Percentiles rank a stretch among this genome's conserved stretches.
phyloP scores from a whole-genome alignment of 345 rosid species.

The Camelina neglecta region DNA sequence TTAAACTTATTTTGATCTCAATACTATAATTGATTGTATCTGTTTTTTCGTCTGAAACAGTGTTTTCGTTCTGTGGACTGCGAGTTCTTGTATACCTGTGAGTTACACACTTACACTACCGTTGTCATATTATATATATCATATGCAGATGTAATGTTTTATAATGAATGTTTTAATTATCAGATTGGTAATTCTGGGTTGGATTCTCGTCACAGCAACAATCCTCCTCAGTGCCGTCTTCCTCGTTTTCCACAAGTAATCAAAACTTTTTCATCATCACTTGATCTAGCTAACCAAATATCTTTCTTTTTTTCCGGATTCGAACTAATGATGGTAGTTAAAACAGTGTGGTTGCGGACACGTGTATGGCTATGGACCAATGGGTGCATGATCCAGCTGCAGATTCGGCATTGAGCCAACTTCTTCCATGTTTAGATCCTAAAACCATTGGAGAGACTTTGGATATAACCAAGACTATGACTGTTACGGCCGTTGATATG shows the following conservation, averaged over 20 bases:
- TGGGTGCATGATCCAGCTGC: slow-evolving; percentile 82
- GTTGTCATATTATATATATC: background rate
- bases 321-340: background rate
- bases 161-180: background rate
- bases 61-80: slow-evolving; percentile 54
- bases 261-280: slow-evolving; percentile 16
- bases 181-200: slow-evolving; percentile 58
- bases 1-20: background rate
- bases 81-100: slow-evolving; percentile 54
- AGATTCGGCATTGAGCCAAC: slow-evolving; percentile 61
- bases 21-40: background rate
- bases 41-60: slow-evolving; percentile 38
- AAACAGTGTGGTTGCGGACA: slow-evolving; percentile 63
- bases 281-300: background rate
- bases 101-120: slow-evolving; percentile 37
- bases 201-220: slow-evolving; percentile 59
- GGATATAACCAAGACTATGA: slow-evolving; percentile 49
- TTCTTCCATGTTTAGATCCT: slow-evolving; percentile 71
- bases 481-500: slow-evolving; percentile 47
- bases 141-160: slow-evolving; percentile 3
- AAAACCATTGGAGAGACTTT: slow-evolving; percentile 59
- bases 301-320: background rate
- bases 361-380: slow-evolving; percentile 81
- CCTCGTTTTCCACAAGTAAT: slow-evolving; percentile 64
- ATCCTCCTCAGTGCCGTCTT: slow-evolving; percentile 54